Conservation (phyloP, 2,329 filamentous ascomycete genomes). For the Colletotrichum sp. region DNA sequence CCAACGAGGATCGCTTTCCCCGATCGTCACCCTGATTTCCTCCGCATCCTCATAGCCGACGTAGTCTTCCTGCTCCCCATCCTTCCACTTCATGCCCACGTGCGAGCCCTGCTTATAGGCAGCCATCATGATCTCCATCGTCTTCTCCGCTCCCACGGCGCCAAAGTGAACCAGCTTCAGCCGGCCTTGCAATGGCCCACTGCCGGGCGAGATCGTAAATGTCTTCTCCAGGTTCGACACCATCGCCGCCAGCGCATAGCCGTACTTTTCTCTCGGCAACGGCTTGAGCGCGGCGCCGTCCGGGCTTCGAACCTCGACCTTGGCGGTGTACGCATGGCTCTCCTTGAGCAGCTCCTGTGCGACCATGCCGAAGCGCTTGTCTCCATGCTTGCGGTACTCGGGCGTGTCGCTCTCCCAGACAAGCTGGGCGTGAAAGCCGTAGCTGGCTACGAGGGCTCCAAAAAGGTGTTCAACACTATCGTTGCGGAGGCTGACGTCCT, state of each 20-base stretch:
- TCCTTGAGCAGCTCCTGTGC: constrained; percentile 73
- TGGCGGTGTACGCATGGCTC: constrained; percentile 55
- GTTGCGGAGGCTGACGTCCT: constrained; percentile 30
- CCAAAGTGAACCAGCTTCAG: constrained; percentile 80
- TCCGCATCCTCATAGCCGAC: constrained; percentile 78
- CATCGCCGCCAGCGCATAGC: constrained; percentile 77
- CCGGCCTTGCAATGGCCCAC: constrained; percentile 71
- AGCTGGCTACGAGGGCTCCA: constrained; percentile 86
- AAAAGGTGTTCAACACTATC: constrained; percentile 52
- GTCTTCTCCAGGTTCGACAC: constrained; percentile 83
- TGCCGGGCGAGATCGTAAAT: constrained; percentile 81
- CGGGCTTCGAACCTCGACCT: constrained; percentile 31
- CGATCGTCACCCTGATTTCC: constrained; percentile 68
- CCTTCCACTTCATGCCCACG: constrained; percentile 53
- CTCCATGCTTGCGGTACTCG: constrained; percentile 78
- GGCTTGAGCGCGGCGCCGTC: constrained; percentile 27
- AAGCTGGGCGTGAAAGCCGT: constrained; percentile 87
- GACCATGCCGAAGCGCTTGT: constrained; percentile 83
- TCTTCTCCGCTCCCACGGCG: constrained; percentile 64
- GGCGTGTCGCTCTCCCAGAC: constrained; percentile 91
- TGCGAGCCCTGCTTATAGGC: constrained; percentile 66
- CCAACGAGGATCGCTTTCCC: constrained; percentile 76
- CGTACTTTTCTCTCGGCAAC: constrained; percentile 56
- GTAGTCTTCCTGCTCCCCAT: constrained; percentile 56
- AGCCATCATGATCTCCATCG: constrained; percentile 78